Evolutionary conservation across 176 grass and related monocot genomes (phyloP).

Genomic region (Eremochloa ophiuroides): DNA sequence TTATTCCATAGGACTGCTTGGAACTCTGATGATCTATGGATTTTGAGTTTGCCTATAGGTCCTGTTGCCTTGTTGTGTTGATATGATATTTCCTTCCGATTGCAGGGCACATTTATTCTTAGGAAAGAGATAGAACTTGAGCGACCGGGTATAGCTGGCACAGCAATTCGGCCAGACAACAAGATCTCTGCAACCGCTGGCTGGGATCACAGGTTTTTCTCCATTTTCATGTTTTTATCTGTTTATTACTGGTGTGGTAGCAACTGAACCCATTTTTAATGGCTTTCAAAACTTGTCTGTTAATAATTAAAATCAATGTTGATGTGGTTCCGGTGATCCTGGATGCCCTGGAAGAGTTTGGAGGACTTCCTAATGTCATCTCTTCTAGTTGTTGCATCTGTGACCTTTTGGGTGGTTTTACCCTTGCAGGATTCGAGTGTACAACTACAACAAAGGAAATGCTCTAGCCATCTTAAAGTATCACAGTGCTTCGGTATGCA

Average conservation of each 20-base stretch:
- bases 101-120: constrained; percentile 55
- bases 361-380: background rate
- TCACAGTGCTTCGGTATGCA: constrained; percentile 61
- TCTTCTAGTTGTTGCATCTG: constrained; percentile 8
- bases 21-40: background rate
- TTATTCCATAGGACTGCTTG: background rate
- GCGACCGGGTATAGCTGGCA: constrained; percentile 55
- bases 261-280: background rate
- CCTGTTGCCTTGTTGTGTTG: background rate
- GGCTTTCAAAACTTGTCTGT: background rate
- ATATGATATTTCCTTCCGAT: constrained; percentile 15
- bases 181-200: constrained; percentile 90
- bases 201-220: constrained; percentile 86
- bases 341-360: background rate
- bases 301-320: background rate
- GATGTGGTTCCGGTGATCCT: background rate
- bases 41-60: background rate
- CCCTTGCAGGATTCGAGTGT: constrained; percentile 69
- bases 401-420: constrained; percentile 2
- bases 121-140: constrained; percentile 83
- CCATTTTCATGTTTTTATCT: constrained; percentile 17
- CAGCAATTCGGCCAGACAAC: constrained; percentile 65
- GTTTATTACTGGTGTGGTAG: background rate
- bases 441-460: constrained; percentile 84
- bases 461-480: constrained; percentile 74